Conservation (phyloP, 164 flowering plant genomes). For the Amborella trichopoda region DNA sequence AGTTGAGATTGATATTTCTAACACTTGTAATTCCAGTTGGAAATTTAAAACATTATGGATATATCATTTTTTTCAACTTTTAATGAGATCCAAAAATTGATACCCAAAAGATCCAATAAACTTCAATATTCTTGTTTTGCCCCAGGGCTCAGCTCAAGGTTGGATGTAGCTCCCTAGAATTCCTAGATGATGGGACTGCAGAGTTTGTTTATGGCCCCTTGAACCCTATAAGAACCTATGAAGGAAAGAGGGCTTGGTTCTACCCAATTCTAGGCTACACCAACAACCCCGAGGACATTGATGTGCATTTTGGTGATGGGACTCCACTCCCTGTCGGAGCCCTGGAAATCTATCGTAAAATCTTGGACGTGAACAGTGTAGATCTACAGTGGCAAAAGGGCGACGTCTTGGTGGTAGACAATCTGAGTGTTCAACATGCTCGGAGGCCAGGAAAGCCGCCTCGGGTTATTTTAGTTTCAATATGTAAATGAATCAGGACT, state of each 20-base stretch:
- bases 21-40: neutral
- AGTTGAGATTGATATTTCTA: neutral
- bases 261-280: slow-evolving; percentile 2
- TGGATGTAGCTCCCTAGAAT: neutral
- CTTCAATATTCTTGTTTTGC: neutral
- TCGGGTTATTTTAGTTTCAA: slow-evolving; percentile 6
- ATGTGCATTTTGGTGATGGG: neutral
- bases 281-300: neutral
- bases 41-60: neutral
- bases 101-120: neutral
- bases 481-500: slow-evolving; percentile 1
- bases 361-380: neutral
- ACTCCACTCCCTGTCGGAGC: neutral
- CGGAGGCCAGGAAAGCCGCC: slow-evolving; percentile 8
- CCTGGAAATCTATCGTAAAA: neutral
- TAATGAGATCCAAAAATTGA: neutral
- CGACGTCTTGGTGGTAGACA: slow-evolving; percentile 6
- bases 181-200: slow-evolving; percentile 2
- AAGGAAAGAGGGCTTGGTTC: slow-evolving; percentile 7
- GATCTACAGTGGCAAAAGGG: slow-evolving; percentile 8
- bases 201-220: slow-evolving; percentile 5
- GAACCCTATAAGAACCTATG: slow-evolving; percentile 1
- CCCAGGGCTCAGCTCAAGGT: neutral
- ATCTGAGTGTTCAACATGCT: slow-evolving; percentile 5
- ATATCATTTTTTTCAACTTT: neutral